Base-by-base conservation (phyloP, 148 eudicot genomes). In the Diospyros kaki region DNA sequence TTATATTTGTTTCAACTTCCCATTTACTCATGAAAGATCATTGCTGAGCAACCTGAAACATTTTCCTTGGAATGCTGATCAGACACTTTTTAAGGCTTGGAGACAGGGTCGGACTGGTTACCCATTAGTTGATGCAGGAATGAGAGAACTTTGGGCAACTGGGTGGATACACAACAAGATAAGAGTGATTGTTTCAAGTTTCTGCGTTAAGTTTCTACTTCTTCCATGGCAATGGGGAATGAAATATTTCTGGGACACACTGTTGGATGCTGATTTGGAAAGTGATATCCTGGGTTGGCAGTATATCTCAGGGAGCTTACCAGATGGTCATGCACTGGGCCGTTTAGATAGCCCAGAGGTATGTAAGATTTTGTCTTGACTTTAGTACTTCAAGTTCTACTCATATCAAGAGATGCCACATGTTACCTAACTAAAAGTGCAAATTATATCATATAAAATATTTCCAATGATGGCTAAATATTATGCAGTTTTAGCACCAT, bases 181-280 rank as follows among this genome's bases (percentile, higher is more conserved):
- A 81, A 82, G 99, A 83, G 94, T 92, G 61, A 95, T 90, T 75
- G 96, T 88, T 72, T 86, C 99, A 1, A 88, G 97, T 79, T 95
- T 95, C 76, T 92, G 83, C 67, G 97, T 95, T 12, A 95, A 95
- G 82, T 76, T 89, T 82, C 77, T 95, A 74, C 85, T 90, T 66
- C 86, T 95, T 76, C 97, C 99, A 13, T 95, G 99, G 99, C 88
- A 84, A 81, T 95, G 99, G 99, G 98, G 99, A 38, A 95, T 95
- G 99, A 90, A 92, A 76, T 95, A 95, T 77, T 95, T 95, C 63
- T 95, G 99, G 99, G 99, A 95, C 80, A 92, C 91, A 0, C 99
- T 95, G 80, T 76, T 95, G 66, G 99, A 95, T 81, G 99, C 99
- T 2, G 99, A 95, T 84, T 79, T 95, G 76, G 99, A 95, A 77